Conservation (phyloP, 2,329 filamentous ascomycete species). For the Xylaria sp. region DNA sequence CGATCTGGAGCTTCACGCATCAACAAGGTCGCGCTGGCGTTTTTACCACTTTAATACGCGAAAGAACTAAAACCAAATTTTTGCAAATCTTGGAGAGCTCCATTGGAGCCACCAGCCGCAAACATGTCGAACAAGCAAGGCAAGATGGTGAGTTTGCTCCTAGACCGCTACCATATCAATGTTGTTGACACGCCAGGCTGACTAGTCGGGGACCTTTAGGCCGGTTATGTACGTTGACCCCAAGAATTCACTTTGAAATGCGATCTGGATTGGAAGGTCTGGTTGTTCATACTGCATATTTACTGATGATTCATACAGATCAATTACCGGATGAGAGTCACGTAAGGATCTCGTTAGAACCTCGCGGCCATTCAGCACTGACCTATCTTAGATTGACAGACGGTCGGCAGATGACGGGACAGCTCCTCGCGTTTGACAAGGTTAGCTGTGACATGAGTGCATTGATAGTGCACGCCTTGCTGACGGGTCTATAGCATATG, state of each 20-base stretch:
- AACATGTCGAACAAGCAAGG: slow-evolving; percentile 93
- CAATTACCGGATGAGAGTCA: slow-evolving; percentile 99
- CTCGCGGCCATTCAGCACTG: slow-evolving; percentile 26
- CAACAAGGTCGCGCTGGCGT: slow-evolving; percentile 55
- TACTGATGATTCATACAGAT: slow-evolving; percentile 70
- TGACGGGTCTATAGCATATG: slow-evolving; percentile 78
- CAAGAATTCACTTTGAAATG: slow-evolving; percentile 40
- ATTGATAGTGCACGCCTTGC: slow-evolving; percentile 19
- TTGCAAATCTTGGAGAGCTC: slow-evolving; percentile 56
- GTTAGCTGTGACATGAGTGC: slow-evolving; percentile 57
- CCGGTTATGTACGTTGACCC: slow-evolving; percentile 73
- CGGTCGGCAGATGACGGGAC: slow-evolving; percentile 94
- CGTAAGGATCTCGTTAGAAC: slow-evolving; percentile 53
- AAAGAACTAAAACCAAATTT: slow-evolving; percentile 57
- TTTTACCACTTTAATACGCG: slow-evolving; percentile 38
- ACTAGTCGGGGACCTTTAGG: slow-evolving; percentile 68
- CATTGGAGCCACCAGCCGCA: slow-evolving; percentile 55
- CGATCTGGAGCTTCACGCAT: slow-evolving; percentile 55
- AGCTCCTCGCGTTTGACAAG: slow-evolving; percentile 99
- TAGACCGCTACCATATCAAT: slow-evolving; percentile 56
- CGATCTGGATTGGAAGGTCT: slow-evolving; percentile 27
- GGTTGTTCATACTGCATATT: slow-evolving; percentile 25
- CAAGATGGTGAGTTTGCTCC: slow-evolving; percentile 87
- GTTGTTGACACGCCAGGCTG: slow-evolving; percentile 70
- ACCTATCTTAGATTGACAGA: slow-evolving; percentile 71